Percentiles rank a stretch among this genome's conserved stretches.
phyloP scores from a whole-genome alignment of 2,329 filamentous ascomycete genomes.

The Hortaea werneckii region DNA sequence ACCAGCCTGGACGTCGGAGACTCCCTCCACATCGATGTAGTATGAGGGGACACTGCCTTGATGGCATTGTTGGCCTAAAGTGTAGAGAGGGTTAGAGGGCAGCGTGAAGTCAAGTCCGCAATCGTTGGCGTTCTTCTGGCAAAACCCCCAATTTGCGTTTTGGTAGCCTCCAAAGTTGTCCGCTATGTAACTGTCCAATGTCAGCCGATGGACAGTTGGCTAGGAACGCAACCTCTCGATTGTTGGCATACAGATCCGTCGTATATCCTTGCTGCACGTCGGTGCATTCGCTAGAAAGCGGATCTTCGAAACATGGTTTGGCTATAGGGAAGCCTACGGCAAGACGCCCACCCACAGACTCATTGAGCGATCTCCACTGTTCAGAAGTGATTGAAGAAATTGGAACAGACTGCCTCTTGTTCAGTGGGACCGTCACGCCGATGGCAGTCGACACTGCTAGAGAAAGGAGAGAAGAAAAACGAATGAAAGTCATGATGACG shows the following conservation, averaged over 20 bases:
- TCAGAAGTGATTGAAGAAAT: conserved; percentile 5
- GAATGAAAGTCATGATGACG: too few relatives aligned
- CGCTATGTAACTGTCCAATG: not conserved
- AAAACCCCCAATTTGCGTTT: not conserved
- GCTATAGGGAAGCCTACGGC: conserved; percentile 6
- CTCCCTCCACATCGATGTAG: conserved; percentile 13
- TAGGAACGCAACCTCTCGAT: too few relatives aligned
- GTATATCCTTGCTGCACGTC: not conserved
- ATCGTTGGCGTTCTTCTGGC: not conserved
- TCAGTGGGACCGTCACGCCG: too few relatives aligned
- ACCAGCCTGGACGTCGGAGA: conserved; percentile 13
- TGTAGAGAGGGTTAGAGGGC: not conserved
- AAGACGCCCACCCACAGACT: conserved; percentile 8
- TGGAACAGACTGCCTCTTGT: not conserved
- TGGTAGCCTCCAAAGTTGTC: not conserved
- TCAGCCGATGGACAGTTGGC: too few relatives aligned
- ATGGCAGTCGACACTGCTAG: too few relatives aligned
- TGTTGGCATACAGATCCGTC: too few relatives aligned
- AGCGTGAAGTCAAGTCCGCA: not conserved
- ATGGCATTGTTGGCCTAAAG: conserved; percentile 2
- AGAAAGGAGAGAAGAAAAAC: too few relatives aligned
- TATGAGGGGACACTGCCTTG: conserved; percentile 15
- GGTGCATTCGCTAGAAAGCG: not conserved
- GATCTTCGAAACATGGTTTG: not conserved
- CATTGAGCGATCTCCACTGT: conserved; percentile 12